Evolutionary conservation across 2,329 filamentous ascomycete genomes (phyloP).

Genomic region (Fusarium continuum): DNA sequence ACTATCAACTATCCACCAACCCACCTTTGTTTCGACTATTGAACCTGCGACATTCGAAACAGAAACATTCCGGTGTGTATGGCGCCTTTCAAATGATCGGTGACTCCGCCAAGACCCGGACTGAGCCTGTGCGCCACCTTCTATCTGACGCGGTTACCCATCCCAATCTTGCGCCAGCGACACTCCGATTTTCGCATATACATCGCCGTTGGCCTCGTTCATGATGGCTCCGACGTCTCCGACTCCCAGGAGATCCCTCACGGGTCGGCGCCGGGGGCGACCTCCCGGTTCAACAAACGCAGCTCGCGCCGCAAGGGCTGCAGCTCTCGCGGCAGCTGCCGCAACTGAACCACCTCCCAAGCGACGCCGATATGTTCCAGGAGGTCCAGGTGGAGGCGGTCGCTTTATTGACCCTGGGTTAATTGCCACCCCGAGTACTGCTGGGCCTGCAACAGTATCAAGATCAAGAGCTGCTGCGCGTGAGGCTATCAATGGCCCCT

Average conservation of each 20-base stretch:
- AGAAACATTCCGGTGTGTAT: conserved; percentile 14
- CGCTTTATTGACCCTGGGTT: conserved; percentile 81
- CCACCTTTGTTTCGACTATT: conserved; percentile 31
- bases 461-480: conserved; percentile 61
- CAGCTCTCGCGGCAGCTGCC: conserved; percentile 45
- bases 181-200: conserved; percentile 15
- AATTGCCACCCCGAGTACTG: conserved; percentile 62
- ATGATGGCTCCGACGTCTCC: conserved; percentile 49
- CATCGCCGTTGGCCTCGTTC: conserved; percentile 19
- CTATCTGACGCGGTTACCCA: conserved; percentile 42
- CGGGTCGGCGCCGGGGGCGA: conserved; percentile 58
- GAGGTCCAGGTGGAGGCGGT: conserved; percentile 85
- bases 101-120: conserved; percentile 43
- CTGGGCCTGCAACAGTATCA: conserved; percentile 56
- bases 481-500: conserved; percentile 51
- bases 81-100: conserved; percentile 42
- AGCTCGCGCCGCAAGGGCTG: conserved; percentile 52
- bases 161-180: conserved; percentile 29
- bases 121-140: conserved; percentile 46
- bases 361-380: conserved; percentile 81
- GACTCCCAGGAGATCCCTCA: conserved; percentile 54
- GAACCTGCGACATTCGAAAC: conserved; percentile 19
- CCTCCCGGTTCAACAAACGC: conserved; percentile 57
- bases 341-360: conserved; percentile 72
- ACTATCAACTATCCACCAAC: conserved; percentile 44